Evolutionary conservation across 192 early-diverging fungal species (phyloP).

Genomic region (Obelidium mucronatum): DNA sequence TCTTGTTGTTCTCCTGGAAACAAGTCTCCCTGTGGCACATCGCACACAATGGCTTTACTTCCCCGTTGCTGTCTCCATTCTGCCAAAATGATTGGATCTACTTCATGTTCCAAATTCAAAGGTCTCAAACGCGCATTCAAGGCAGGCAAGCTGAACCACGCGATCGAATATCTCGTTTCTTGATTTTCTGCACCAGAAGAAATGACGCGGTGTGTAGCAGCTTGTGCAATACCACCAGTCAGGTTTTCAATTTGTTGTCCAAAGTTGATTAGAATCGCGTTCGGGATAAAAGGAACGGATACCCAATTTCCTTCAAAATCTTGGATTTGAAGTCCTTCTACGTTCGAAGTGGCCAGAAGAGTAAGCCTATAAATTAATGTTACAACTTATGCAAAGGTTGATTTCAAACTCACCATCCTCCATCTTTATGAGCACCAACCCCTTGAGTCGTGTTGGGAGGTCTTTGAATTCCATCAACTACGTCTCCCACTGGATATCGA

Average conservation of each 20-base stretch:
- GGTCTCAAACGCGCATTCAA: not conserved
- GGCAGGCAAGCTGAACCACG: slow-evolving; percentile 1
- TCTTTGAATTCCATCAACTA: not conserved
- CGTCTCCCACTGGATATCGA: slow-evolving; percentile 7
- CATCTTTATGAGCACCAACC: slow-evolving; percentile 15
- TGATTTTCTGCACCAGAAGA: not conserved
- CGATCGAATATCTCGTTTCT: not conserved
- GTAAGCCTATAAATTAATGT: not conserved
- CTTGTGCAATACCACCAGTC: not conserved
- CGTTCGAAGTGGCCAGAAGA: not conserved
- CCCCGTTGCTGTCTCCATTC: not conserved
- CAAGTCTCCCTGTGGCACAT: slow-evolving; percentile 8
- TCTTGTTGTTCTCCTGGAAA: not conserved
- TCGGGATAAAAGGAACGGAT: not conserved
- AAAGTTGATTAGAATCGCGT: slow-evolving; percentile 9
- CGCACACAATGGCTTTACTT: not conserved
- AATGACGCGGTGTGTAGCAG: slow-evolving; percentile 9
- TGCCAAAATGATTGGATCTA: not conserved
- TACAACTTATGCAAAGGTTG: too few relatives aligned
- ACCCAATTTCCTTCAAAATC: slow-evolving; percentile 15
- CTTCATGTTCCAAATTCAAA: not conserved
- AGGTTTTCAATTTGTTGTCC: slow-evolving; percentile 11
- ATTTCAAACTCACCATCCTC: too few relatives aligned
- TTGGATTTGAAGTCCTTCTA: slow-evolving; percentile 1
- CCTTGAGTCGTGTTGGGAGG: not conserved